Evolutionary conservation across 768 basidiomycete species (phyloP).

Genomic region (Podaxis sp.): DNA sequence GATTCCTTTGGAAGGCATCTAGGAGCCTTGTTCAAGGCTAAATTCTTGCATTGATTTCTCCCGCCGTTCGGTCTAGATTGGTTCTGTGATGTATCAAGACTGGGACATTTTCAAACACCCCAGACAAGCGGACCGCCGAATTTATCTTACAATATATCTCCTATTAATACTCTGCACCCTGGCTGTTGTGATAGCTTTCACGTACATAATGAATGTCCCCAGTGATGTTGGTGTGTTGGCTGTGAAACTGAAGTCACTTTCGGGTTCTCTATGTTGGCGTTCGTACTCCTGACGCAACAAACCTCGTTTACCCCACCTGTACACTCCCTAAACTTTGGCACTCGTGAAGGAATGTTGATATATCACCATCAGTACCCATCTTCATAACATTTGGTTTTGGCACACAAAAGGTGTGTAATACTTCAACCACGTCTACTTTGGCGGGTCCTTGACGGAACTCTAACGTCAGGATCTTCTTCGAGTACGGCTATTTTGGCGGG

Average conservation of each 20-base stretch:
- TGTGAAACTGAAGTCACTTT: too few relatives aligned
- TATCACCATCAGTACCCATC: constrained; percentile 1
- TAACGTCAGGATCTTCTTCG: constrained; percentile 9
- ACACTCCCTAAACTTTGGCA: neutral
- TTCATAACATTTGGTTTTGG: constrained; percentile 11
- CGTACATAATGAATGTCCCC: neutral
- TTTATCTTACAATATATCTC: constrained; percentile 9
- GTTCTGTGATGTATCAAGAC: constrained; percentile 2
- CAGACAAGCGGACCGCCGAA: constrained; percentile 3
- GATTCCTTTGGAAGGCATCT: constrained; percentile 13
- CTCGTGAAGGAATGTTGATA: neutral
- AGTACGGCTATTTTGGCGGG: constrained; percentile 6
- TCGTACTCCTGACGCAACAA: neutral
- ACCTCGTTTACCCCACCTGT: neutral
- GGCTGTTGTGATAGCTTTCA: constrained; percentile 1
- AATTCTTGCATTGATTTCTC: neutral
- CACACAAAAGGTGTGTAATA: constrained; percentile 7
- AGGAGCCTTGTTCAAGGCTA: neutral
- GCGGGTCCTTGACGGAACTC: neutral
- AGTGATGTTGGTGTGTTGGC: too few relatives aligned
- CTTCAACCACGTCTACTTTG: neutral
- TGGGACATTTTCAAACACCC: constrained; percentile 9
- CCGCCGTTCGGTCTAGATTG: constrained; percentile 5
- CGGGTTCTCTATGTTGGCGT: neutral
- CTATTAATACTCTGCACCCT: neutral